phyloP scores from a whole-genome alignment of 2,329 filamentous ascomycete species.

The Aspergillus quadricinctus region DNA sequence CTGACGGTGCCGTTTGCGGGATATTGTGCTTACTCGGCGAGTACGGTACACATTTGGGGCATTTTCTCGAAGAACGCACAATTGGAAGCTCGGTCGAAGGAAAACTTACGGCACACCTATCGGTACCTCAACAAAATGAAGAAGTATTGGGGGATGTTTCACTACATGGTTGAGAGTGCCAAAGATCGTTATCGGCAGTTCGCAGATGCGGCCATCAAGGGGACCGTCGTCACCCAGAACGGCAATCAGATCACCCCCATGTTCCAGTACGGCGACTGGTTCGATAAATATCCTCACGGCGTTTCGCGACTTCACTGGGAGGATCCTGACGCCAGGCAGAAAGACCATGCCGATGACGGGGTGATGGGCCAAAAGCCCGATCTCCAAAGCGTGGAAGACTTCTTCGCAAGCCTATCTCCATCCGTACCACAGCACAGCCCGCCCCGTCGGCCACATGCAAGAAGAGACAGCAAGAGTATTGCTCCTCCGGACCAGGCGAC shows the following conservation, averaged over 20 bases:
- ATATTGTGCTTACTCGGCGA: constrained; percentile 89
- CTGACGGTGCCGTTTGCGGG: constrained; percentile 89
- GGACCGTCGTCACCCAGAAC: constrained; percentile 43
- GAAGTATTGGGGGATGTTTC: constrained; percentile 97
- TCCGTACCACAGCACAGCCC: constrained; percentile 43
- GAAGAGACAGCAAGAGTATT: constrained; percentile 23
- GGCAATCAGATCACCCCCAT: constrained; percentile 55
- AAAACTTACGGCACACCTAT: constrained; percentile 80
- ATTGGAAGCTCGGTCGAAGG: constrained; percentile 73
- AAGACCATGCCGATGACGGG: constrained; percentile 78
- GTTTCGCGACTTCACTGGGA: constrained; percentile 80
- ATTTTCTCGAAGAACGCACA: constrained; percentile 80
- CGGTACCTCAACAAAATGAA: constrained; percentile 93
- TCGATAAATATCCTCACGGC: constrained; percentile 88
- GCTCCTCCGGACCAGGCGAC: constrained; percentile 24
- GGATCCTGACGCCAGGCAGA: constrained; percentile 66
- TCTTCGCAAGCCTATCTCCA: constrained; percentile 76
- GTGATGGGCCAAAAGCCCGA: constrained; percentile 85
- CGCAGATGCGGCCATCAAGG: constrained; percentile 72
- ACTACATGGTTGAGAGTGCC: constrained; percentile 90
- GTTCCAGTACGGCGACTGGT: constrained; percentile 98
- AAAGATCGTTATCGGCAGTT: constrained; percentile 83
- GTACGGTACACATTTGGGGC: constrained; percentile 88
- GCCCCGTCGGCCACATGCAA: constrained; percentile 40
- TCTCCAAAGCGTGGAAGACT: constrained; percentile 90